Percentiles rank a stretch among this genome's conserved stretches.
These are phyloP conservation scores for Bruguiera parviflora DNA, from an alignment of 345 rosid species.

Conservation along the genomic window DNA sequence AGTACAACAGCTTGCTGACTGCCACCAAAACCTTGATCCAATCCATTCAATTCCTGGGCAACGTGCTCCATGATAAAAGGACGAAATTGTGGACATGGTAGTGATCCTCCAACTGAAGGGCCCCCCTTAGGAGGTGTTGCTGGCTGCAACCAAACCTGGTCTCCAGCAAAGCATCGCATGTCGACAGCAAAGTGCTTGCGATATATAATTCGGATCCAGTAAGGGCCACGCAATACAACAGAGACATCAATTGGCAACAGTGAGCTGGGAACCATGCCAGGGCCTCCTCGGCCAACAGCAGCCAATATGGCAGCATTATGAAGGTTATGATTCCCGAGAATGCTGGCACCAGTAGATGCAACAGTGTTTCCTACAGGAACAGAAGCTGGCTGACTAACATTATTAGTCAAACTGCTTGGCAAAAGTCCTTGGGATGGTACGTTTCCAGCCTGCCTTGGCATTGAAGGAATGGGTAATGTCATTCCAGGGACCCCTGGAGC, in stretches of 20 bases:
- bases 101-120: conserved; percentile 85
- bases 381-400: conserved; percentile 49
- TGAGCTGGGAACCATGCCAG: conserved; percentile 98
- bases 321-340: conserved; percentile 59
- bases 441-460: conserved; percentile 63
- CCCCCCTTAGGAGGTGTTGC: conserved; percentile 97
- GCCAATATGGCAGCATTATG: conserved; percentile 78
- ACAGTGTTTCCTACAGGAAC: conserved; percentile 42
- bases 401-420: conserved; percentile 41
- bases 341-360: conserved; percentile 42
- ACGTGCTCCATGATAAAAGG: conserved; percentile 99
- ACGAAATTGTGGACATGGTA: conserved; percentile 98
- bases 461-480: conserved; percentile 43
- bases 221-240: conserved; percentile 96
- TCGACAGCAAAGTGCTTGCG: conserved; percentile 96
- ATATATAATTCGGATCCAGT: conserved; percentile 93
- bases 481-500: conserved; percentile 56
- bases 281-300: conserved; percentile 83
- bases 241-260: conserved; percentile 97
- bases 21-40: conserved; percentile 71
- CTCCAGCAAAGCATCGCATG: conserved; percentile 99
- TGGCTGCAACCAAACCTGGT: conserved; percentile 99
- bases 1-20: conserved; percentile 65
- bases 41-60: conserved; percentile 90
- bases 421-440: conserved; percentile 54